Evolutionary conservation across 1,284 basidiomycete species (phyloP), one percentile per base, ranked within the genome.

Genomic region (Inonotus obliquus): DNA sequence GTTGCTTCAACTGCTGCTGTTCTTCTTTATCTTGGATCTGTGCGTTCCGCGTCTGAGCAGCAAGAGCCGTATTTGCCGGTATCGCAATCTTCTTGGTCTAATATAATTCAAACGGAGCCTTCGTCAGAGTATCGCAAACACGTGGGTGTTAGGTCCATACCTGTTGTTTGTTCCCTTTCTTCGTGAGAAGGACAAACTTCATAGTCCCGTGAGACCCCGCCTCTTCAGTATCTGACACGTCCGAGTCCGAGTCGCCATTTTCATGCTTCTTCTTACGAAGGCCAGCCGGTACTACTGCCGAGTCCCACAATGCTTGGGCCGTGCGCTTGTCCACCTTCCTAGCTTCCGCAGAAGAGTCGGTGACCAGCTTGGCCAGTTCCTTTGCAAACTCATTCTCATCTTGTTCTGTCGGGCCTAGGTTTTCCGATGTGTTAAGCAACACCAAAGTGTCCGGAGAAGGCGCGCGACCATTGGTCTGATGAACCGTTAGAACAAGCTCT

Each of bases 351-450:
- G 92, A 91, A 6, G 84, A 90, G 67, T 96, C 94, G 0, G 91
- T 92, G 53, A 97, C 87, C 79, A 99, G 89, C 76, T 93, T 96
- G 1, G 96, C 94, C 27, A 99, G 84, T 72, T 99, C 97, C 71
- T 94, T 93, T 10, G 87, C 92, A 70, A 99, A 98, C 49, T 96
- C 96, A 5, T 88, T 91, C 54, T 96, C 91, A 32, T 92, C 95
- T 69, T 96, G 93, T 67, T 92, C 87, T 1, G 87, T 84, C 2
- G 90, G 90, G 9, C 91, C 91, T 27, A 89, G 73, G 64, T 80
- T 78, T 68, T 92, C 91, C 67, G 87, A 83, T 1, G 78, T 75
- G 14, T 86, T 83, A 44, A 86, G 80, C 23, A 93, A 78, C 7
- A 94, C 80, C 21, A 87, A 82, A 48, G 87, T 79, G 37, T 95